Percentiles rank a stretch among this genome's conserved stretches.
These are phyloP conservation scores for Colletotrichum shisoi DNA, from an alignment of 2,329 filamentous ascomycete genomes.

Conservation along the genomic window DNA sequence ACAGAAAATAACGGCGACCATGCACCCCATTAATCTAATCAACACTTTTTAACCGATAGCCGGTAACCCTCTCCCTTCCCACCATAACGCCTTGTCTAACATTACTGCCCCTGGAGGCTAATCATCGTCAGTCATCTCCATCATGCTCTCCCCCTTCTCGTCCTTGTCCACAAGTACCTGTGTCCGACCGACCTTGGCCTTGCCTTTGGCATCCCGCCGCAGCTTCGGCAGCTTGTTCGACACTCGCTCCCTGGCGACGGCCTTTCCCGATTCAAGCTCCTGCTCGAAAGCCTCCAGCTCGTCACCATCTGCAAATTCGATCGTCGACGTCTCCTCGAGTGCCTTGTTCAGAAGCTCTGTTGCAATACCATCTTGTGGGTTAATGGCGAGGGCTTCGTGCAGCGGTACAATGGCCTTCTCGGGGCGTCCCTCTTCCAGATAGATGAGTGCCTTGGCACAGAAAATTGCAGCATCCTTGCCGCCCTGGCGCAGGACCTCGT, in stretches of 20 bases:
- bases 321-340: conserved; percentile 66
- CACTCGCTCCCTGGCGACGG: conserved; percentile 51
- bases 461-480: conserved; percentile 82
- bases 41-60: conserved; percentile 4
- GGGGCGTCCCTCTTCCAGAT: conserved; percentile 77
- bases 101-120: conserved; percentile 36
- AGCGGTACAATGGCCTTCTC: conserved; percentile 82
- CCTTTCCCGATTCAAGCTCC: conserved; percentile 58
- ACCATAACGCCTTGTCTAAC: conserved; percentile 15
- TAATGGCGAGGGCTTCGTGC: conserved; percentile 82
- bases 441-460: conserved; percentile 81
- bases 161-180: conserved; percentile 50
- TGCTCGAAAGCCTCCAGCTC: conserved; percentile 61
- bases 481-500: conserved; percentile 83
- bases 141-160: conserved; percentile 56
- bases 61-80: conserved; percentile 13
- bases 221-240: conserved; percentile 44
- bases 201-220: conserved; percentile 54
- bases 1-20: neutral
- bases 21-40: neutral
- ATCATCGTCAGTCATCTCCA: conserved; percentile 67
- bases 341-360: conserved; percentile 80
- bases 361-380: conserved; percentile 81
- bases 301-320: conserved; percentile 57
- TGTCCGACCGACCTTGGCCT: conserved; percentile 52